Evolutionary conservation across 2,329 filamentous ascomycete genomes (phyloP).

Genomic region (Arthrobotrys megalospora): DNA sequence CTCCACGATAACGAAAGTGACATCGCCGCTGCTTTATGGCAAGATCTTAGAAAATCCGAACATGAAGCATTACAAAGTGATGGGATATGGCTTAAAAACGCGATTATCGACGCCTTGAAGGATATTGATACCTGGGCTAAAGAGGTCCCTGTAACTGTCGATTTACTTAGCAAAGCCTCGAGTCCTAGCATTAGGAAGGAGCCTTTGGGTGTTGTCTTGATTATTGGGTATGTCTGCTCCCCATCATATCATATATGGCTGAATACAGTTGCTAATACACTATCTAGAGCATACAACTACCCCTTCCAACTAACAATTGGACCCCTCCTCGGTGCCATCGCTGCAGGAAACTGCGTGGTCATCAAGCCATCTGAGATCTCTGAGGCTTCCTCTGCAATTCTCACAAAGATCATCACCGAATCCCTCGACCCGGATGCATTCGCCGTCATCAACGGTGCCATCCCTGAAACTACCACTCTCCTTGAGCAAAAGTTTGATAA

Average conservation of each 20-base stretch:
- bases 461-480: conserved; percentile 84
- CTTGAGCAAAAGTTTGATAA: conserved; percentile 96
- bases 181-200: conserved; percentile 86
- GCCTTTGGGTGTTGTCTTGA: conserved; percentile 83
- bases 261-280: background rate
- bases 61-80: conserved; percentile 84
- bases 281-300: conserved; percentile 85
- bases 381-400: conserved; percentile 80
- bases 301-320: conserved; percentile 84
- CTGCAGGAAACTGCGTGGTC: conserved; percentile 89
- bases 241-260: background rate
- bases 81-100: conserved; percentile 82
- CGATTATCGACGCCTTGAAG: conserved; percentile 83
- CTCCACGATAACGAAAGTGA: conserved; percentile 82
- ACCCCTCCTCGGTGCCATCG: conserved; percentile 89
- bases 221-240: conserved; percentile 77
- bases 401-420: conserved; percentile 83
- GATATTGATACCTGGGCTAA: conserved; percentile 86
- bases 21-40: conserved; percentile 80
- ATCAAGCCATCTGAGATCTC: conserved; percentile 92
- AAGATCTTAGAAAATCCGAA: conserved; percentile 82
- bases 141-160: conserved; percentile 84
- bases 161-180: conserved; percentile 78
- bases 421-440: conserved; percentile 84
- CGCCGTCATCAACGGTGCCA: conserved; percentile 82